These are phyloP conservation scores for Eragrostis curvula DNA, from an alignment of 176 grass and related monocot genomes.

Conservation along the genomic window DNA sequence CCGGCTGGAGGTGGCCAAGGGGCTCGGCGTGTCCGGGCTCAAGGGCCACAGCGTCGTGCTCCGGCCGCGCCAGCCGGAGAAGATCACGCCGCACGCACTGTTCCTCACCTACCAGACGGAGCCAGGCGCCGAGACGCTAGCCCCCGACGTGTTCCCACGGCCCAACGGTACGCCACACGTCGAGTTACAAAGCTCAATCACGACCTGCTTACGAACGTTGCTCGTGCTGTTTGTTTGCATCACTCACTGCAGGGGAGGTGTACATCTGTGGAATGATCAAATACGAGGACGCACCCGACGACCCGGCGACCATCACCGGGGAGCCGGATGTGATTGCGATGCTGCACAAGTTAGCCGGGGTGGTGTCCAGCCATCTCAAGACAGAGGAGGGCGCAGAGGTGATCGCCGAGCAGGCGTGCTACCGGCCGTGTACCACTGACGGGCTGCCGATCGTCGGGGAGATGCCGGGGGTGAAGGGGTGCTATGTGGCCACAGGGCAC, in stretches of 20 bases:
- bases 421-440: conserved; percentile 74
- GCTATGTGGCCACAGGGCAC: conserved; percentile 88
- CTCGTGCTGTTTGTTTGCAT: neutral
- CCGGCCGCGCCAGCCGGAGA: conserved; percentile 54
- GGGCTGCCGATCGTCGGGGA: conserved; percentile 85
- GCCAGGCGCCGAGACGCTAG: conserved; percentile 77
- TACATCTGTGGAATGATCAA: conserved; percentile 89
- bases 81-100: conserved; percentile 80
- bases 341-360: conserved; percentile 85
- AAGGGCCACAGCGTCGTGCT: conserved; percentile 95
- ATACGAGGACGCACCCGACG: conserved; percentile 63
- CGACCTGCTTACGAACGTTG: neutral
- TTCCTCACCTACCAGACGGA: conserved; percentile 85
- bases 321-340: conserved; percentile 76
- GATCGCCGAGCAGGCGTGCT: conserved; percentile 81
- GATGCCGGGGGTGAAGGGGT: conserved; percentile 69
- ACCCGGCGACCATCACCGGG: conserved; percentile 65
- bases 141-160: conserved; percentile 80
- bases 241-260: conserved; percentile 75
- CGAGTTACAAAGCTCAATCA: neutral
- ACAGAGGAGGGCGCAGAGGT: conserved; percentile 63
- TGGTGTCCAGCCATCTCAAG: conserved; percentile 77
- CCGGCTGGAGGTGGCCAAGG: conserved; percentile 47
- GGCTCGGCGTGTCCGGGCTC: conserved; percentile 67
- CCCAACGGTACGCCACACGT: conserved; percentile 62